phyloP scores from a whole-genome alignment of 768 basidiomycete genomes.

The Naematelia aurantialba region DNA sequence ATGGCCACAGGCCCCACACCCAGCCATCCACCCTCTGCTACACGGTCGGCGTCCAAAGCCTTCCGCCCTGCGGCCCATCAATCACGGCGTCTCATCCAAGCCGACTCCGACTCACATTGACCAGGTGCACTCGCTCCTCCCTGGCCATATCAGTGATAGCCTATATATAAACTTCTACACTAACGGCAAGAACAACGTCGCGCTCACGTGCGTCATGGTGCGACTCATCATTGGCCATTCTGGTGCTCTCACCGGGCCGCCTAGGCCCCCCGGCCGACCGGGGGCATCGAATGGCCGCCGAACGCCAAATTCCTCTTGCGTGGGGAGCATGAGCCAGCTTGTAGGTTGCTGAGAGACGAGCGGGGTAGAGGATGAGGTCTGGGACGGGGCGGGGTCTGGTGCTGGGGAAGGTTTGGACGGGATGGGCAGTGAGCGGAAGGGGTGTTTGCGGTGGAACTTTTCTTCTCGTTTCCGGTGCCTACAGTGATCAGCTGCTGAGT shows the following conservation, averaged over 20 bases:
- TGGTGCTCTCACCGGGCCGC: conserved; percentile 17
- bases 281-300: conserved; percentile 40
- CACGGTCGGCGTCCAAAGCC: not conserved
- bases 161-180: conserved; percentile 12
- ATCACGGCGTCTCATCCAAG: not conserved
- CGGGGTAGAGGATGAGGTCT: not conserved
- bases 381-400: not conserved
- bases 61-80: not conserved
- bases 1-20: no score
- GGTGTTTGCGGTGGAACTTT: conserved; percentile 21
- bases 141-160: conserved; percentile 26
- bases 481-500: not conserved
- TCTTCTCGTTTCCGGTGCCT: conserved; percentile 19
- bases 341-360: not conserved
- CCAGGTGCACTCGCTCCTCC: conserved; percentile 31
- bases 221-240: conserved; percentile 47
- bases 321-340: conserved; percentile 29
- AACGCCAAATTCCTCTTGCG: conserved; percentile 38
- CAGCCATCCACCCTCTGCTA: no score
- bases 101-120: conserved; percentile 14
- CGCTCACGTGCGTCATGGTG: conserved; percentile 44
- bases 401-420: conserved; percentile 4
- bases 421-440: conserved; percentile 14
- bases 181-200: no score
- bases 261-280: conserved; percentile 15